Conservation (phyloP, 108 stramenopile genomes). For the Skeletonema potamos region DNA sequence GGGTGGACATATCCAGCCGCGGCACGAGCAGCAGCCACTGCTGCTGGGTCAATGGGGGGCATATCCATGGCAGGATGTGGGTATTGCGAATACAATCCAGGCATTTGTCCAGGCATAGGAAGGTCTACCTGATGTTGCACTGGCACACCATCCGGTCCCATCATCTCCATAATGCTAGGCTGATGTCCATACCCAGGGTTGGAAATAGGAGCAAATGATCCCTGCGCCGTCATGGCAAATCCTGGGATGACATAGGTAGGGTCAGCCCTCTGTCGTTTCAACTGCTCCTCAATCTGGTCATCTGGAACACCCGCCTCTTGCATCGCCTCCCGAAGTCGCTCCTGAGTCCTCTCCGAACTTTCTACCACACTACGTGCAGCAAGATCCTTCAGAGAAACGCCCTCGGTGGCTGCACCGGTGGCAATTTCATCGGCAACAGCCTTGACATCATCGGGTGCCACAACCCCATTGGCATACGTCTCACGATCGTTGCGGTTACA, state of each 20-base stretch:
- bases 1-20: conserved; percentile 42
- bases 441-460: conserved; percentile 65
- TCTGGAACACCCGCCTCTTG: conserved; percentile 35
- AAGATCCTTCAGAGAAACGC: conserved; percentile 52
- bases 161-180: conserved; percentile 14
- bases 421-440: conserved; percentile 35
- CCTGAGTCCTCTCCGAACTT: conserved; percentile 31
- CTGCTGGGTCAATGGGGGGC: conserved; percentile 27
- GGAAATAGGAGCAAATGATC: conserved; percentile 27
- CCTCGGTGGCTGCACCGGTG: conserved; percentile 17
- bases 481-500: conserved; percentile 76
- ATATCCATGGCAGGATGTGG: conserved; percentile 39
- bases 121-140: conserved; percentile 7
- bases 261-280: conserved; percentile 33
- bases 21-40: conserved; percentile 1
- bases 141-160: conserved; percentile 43
- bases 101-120: conserved; percentile 11
- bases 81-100: conserved; percentile 29
- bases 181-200: conserved; percentile 3
- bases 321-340: conserved; percentile 40
- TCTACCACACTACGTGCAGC: conserved; percentile 45
- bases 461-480: conserved; percentile 65
- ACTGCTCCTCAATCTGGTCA: conserved; percentile 42
- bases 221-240: conserved; percentile 27
- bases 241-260: conserved; percentile 48